These are phyloP conservation scores for Geoglossum glabrum DNA, from an alignment of 495 filamentous ascomycete genomes.

Conservation along the genomic window DNA sequence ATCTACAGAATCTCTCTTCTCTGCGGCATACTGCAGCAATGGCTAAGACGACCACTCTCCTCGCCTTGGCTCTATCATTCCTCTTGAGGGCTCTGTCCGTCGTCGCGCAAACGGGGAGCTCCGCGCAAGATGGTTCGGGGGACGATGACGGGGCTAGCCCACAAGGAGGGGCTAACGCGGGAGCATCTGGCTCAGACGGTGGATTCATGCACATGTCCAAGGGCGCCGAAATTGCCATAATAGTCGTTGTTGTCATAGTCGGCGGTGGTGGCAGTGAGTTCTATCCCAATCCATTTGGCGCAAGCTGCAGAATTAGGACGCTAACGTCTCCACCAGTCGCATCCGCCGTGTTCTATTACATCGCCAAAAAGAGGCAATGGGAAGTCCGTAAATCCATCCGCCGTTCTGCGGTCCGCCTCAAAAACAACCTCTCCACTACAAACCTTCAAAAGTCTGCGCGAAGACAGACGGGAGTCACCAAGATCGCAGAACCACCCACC, in stretches of 20 bases:
- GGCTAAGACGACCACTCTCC: background rate
- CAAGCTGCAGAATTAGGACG: background rate
- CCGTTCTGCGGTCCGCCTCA: slow-evolving; percentile 24
- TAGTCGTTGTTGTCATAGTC: slow-evolving; percentile 5
- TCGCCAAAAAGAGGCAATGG: slow-evolving; percentile 34
- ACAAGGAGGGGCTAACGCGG: background rate
- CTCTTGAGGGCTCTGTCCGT: background rate
- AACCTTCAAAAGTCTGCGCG: background rate
- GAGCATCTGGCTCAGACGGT: slow-evolving; percentile 2
- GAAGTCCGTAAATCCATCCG: slow-evolving; percentile 26
- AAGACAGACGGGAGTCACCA: background rate
- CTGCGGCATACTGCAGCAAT: background rate
- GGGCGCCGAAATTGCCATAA: slow-evolving; percentile 6
- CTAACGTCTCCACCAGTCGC: slow-evolving; percentile 16
- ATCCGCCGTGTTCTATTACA: slow-evolving; percentile 26
- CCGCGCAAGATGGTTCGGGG: too few relatives aligned
- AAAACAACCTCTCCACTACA: slow-evolving; percentile 4
- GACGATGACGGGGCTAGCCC: too few relatives aligned
- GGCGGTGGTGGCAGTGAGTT: slow-evolving; percentile 5
- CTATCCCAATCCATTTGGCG: background rate
- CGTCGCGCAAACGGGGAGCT: background rate
- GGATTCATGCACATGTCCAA: slow-evolving; percentile 1
- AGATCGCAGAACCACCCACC: background rate
- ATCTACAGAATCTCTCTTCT: background rate
- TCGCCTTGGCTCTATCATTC: background rate